These are phyloP conservation scores for Prasinococcaceae sp. DNA, from an alignment of 139 green algal species.

Conservation along the genomic window DNA sequence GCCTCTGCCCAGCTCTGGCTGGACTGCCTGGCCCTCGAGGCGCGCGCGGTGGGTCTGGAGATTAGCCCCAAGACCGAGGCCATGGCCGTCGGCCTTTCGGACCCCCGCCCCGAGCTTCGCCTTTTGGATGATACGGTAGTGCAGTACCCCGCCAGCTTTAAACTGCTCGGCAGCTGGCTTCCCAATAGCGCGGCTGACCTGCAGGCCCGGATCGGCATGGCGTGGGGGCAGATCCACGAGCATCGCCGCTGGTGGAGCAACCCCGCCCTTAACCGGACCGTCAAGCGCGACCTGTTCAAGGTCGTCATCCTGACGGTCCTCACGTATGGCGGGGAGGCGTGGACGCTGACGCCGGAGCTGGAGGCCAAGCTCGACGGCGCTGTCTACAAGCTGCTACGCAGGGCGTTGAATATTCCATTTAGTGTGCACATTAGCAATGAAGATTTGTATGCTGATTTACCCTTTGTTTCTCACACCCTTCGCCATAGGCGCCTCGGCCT, in stretches of 20 bases:
- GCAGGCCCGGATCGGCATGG: background rate
- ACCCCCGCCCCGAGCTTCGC: too few species aligned
- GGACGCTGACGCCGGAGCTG: background rate
- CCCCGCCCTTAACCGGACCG: background rate
- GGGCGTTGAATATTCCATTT: background rate
- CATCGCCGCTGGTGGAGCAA: background rate
- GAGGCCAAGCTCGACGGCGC: background rate
- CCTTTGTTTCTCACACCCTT: background rate
- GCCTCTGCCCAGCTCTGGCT: background rate
- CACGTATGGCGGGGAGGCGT: background rate
- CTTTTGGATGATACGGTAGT: background rate
- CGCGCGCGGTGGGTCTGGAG: background rate
- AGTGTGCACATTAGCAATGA: background rate
- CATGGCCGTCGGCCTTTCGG: background rate
- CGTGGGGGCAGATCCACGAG: background rate
- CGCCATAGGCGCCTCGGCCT: background rate
- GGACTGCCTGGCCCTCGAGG: background rate
- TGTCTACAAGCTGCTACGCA: background rate
- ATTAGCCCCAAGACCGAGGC: background rate
- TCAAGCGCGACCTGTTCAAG: background rate
- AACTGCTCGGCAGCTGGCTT: background rate
- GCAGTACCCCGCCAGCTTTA: background rate
- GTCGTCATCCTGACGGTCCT: background rate
- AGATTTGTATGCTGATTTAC: background rate
- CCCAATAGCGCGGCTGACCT: too few species aligned